These are phyloP conservation scores for Rhododendron simsii DNA, from an alignment of 148 eudicot species.

Conservation along the genomic window DNA sequence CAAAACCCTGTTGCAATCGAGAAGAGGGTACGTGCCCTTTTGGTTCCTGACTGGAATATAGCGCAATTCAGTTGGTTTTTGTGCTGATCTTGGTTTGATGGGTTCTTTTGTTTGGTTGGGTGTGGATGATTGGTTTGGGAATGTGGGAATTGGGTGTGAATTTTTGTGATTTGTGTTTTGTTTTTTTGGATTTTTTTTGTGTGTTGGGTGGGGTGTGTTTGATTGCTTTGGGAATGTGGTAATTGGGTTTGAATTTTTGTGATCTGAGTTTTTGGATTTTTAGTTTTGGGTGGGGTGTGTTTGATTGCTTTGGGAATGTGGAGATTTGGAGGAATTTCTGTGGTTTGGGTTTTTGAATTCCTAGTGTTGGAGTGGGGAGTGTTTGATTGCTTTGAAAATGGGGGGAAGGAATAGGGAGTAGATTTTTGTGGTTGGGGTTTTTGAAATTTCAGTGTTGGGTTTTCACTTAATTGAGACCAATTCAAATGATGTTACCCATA, in stretches of 20 bases:
- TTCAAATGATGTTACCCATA: not conserved
- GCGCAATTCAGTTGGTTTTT: not conserved
- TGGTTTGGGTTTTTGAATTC: not conserved
- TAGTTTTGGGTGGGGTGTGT: not conserved
- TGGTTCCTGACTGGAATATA: not conserved
- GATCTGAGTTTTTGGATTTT: not conserved
- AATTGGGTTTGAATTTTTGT: not conserved
- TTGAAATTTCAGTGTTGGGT: not conserved
- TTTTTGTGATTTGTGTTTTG: not conserved
- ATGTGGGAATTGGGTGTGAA: not conserved
- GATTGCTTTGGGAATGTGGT: not conserved
- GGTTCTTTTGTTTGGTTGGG: not conserved
- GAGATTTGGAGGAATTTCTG: not conserved
- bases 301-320: not conserved
- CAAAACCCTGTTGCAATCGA: slow-evolving; percentile 43
- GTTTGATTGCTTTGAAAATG: not conserved
- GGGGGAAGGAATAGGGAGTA: not conserved
- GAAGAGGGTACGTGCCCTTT: slow-evolving; percentile 38
- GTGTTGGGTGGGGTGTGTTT: not conserved
- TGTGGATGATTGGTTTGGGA: not conserved
- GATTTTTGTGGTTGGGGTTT: not conserved
- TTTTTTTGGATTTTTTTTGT: not conserved
- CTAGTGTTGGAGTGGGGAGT: not conserved
- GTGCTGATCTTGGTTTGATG: slow-evolving; percentile 26
- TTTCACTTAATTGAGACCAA: not conserved